A percentile compares a stretch with the other conserved stretches of the same genome.
phyloP scores from a whole-genome alignment of 106 monocot species.

The Acorus calamus region DNA sequence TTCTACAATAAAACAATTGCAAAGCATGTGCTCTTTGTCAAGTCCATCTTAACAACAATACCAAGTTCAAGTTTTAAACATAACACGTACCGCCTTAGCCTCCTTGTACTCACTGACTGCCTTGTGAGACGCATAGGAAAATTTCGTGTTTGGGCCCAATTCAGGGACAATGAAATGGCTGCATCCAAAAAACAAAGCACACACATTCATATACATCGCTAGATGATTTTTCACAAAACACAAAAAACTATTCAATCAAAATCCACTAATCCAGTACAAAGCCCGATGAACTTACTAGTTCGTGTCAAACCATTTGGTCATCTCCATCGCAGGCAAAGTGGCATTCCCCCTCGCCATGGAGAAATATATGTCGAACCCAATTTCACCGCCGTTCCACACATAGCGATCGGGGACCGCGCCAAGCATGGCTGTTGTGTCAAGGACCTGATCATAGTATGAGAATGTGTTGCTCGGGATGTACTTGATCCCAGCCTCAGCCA shows the following conservation, averaged over 20 bases:
- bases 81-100: neutral
- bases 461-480: constrained; percentile 87
- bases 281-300: constrained; percentile 67
- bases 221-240: too few relatives aligned
- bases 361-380: constrained; percentile 84
- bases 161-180: constrained; percentile 19
- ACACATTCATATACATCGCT: neutral
- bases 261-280: neutral
- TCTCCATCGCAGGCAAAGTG: constrained; percentile 94
- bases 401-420: constrained; percentile 92
- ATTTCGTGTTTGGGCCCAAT: constrained; percentile 2
- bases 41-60: too few relatives aligned
- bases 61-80: too few relatives aligned
- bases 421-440: constrained; percentile 91
- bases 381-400: constrained; percentile 80
- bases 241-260: too few relatives aligned
- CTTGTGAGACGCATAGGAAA: constrained; percentile 47
- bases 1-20: too few relatives aligned
- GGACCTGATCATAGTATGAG: constrained; percentile 82
- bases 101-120: constrained; percentile 34
- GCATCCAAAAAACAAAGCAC: neutral
- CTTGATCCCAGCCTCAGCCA: constrained; percentile 66
- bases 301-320: constrained; percentile 99
- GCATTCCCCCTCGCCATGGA: constrained; percentile 99
- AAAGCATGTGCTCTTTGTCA: too few relatives aligned